These are phyloP conservation scores for Nicotiana sylvestris DNA, from an alignment of 257 asterid genomes.

Conservation along the genomic window DNA sequence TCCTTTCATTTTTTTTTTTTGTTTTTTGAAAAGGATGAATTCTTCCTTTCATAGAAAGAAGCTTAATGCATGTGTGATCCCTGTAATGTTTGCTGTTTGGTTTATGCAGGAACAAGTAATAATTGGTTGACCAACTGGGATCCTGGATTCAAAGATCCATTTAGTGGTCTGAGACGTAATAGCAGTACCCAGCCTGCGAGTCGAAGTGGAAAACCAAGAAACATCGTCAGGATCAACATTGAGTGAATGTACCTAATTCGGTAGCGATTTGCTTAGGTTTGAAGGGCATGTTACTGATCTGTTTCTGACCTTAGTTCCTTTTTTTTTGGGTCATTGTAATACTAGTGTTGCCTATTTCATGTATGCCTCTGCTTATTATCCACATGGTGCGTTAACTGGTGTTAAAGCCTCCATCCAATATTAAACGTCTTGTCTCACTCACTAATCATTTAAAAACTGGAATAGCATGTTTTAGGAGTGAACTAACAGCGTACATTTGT, in stretches of 20 bases:
- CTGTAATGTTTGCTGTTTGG: neutral
- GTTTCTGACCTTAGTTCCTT: too few species aligned
- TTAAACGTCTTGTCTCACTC: too few species aligned
- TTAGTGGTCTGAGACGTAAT: slow-evolving; percentile 13
- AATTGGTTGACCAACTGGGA: slow-evolving; percentile 24
- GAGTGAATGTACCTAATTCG: slow-evolving; percentile 27
- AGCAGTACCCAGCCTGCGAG: slow-evolving; percentile 14
- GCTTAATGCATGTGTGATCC: neutral
- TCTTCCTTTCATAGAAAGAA: neutral
- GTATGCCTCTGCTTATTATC: too few species aligned
- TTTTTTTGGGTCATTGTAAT: too few species aligned
- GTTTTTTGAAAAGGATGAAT: neutral
- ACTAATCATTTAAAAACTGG: too few species aligned
- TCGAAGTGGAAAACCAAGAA: slow-evolving; percentile 38
- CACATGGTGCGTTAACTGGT: too few species aligned
- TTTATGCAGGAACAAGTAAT: slow-evolving; percentile 30
- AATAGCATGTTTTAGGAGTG: too few species aligned
- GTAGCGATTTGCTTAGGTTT: too few species aligned
- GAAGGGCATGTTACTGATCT: too few species aligned
- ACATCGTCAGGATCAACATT: slow-evolving; percentile 55
- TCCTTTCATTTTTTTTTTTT: neutral
- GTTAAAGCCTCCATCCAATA: too few species aligned
- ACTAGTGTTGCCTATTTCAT: too few species aligned
- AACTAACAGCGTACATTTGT: too few species aligned
- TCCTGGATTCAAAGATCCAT: slow-evolving; percentile 27